These are phyloP conservation scores for Tolypocladium ophioglossoides DNA, from an alignment of 2,329 filamentous ascomycete species.

Conservation along the genomic window DNA sequence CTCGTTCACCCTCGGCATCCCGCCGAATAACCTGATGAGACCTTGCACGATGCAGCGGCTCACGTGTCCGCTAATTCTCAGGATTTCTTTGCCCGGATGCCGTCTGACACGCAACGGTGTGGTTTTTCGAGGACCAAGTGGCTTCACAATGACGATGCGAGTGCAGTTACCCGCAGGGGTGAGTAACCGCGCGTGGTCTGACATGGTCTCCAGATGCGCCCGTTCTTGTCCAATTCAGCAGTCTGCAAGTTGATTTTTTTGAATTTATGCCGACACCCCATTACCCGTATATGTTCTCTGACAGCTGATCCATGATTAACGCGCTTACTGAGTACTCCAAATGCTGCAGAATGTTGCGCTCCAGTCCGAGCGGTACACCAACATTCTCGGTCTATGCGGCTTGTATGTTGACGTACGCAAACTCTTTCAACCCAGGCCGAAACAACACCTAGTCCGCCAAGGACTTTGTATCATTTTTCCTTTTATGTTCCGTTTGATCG, in stretches of 20 bases:
- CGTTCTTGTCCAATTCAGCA: neutral
- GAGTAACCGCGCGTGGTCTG: neutral
- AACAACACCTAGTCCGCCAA: neutral
- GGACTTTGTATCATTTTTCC: neutral
- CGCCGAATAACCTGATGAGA: neutral
- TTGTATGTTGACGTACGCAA: neutral
- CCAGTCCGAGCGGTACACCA: neutral
- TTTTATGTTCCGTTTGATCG: neutral
- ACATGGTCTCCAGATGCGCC: neutral
- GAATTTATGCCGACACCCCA: neutral
- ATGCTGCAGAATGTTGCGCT: neutral
- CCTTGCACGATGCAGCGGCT: neutral
- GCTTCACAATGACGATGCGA: neutral
- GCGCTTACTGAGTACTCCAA: neutral
- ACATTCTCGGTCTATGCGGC: neutral
- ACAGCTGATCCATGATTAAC: neutral
- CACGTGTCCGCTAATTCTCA: neutral
- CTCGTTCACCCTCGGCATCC: neutral
- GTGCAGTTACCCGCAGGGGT: neutral
- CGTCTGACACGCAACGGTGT: neutral
- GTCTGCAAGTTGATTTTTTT: neutral
- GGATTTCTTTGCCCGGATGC: neutral
- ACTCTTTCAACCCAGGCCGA: neutral
- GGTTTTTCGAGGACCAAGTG: neutral
- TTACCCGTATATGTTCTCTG: neutral